These are phyloP conservation scores for Psophocarpus tetragonolobus DNA, from an alignment of 306 rosid species.

Conservation along the genomic window DNA sequence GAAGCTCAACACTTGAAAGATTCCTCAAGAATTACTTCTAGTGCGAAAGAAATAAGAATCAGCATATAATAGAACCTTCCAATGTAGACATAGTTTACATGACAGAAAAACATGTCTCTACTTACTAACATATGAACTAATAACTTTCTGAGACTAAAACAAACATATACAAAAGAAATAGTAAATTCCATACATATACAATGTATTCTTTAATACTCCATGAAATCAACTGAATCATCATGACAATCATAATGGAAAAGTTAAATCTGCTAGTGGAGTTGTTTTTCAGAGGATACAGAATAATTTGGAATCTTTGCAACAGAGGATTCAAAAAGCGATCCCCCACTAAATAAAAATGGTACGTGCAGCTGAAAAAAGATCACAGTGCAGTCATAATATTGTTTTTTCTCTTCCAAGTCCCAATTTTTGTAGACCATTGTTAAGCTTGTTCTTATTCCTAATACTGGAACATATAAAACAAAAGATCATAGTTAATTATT, in stretches of 20 bases:
- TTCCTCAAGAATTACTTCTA: background rate
- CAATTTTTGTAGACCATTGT: background rate
- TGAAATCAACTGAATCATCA: constrained; percentile 14
- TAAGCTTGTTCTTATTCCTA: constrained; percentile 14
- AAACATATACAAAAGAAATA: background rate
- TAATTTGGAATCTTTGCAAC: background rate
- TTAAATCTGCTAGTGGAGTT: background rate
- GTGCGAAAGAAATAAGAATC: constrained; percentile 8
- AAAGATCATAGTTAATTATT: background rate
- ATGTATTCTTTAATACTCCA: background rate
- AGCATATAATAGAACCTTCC: background rate
- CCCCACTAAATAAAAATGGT: background rate
- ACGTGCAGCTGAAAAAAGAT: background rate
- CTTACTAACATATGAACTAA: background rate
- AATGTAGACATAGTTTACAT: background rate
- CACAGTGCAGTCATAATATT: background rate
- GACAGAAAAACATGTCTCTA: background rate
- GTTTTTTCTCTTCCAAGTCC: background rate
- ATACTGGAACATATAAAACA: background rate
- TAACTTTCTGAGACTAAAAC: constrained; percentile 1
- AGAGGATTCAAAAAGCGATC: background rate
- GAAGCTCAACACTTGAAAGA: background rate
- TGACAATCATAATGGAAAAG: background rate
- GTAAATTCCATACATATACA: constrained; percentile 2
- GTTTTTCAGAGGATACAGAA: background rate